Evolutionary conservation across 2,329 filamentous ascomycete species (phyloP), one percentile per base, ranked within the genome.

Genomic region (Amylocarpus encephaloides): DNA sequence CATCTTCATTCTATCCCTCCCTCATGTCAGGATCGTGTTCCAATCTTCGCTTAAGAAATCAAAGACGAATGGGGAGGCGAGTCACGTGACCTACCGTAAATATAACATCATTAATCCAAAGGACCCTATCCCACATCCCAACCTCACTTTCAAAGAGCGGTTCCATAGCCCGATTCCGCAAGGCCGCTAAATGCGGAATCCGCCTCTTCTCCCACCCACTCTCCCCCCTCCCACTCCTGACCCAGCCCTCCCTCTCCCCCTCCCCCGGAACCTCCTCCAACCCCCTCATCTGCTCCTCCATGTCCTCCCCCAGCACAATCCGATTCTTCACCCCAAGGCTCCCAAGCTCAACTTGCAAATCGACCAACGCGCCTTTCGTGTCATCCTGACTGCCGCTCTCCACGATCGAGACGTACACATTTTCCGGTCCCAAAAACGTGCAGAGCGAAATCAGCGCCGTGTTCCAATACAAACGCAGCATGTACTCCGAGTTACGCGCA

Each of bases 301-400:
- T 46, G 48, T 43, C 48, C 29, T 57, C 48, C 3, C 54, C 56
- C 18, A 61, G 34, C 3, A 49, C 45, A 43, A 62, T 56, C 18
- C 38, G 54, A 43, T 53, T 56, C 29, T 50, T 39, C 2, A 86
- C 76, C 1, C 75, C 73, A 13, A 79, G 59, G 11, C 63, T 62
- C 7, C 72, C 76, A 9, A 88, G 68, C 48, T 76, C 66, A 1
- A 54, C 57, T 50, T 85, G 80, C 26, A 89, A 68, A 19, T 77
- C 71, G 18, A 64, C 67, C 56, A 89, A 67, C 6, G 77, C 78
- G 13, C 70, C 74, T 65, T 87, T 87, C 15, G 79, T 86, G 51
- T 82, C 72, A 63, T 88, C 85, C 70, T 77, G 82, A 62, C 80
- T 85, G 5, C 84, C 84, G 59, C 80, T 84, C 65, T 88, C 85